These are phyloP conservation scores for Pseudocercospora fijiensis DNA, from an alignment of 2,329 filamentous ascomycete species.

Conservation along the genomic window DNA sequence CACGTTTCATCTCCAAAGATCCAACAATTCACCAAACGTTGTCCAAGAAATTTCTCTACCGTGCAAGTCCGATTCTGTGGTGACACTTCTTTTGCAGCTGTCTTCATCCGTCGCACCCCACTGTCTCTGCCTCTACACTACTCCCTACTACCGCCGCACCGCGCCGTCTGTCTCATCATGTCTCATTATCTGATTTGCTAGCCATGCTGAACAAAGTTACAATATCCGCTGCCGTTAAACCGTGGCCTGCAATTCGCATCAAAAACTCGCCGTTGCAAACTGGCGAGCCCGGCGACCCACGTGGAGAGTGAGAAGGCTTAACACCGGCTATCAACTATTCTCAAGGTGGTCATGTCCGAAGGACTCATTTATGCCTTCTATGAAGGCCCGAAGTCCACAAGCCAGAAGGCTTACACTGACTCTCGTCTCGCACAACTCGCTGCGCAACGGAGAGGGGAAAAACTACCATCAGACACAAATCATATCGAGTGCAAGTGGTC, in stretches of 20 bases:
- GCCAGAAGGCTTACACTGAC: conserved; percentile 22
- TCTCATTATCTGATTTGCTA: conserved; percentile 4
- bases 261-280: neutral
- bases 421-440: conserved; percentile 20
- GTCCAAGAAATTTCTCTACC: neutral
- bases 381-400: conserved; percentile 22
- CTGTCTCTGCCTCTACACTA: neutral
- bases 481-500: neutral
- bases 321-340: conserved; percentile 11
- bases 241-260: conserved; percentile 6
- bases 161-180: too few species aligned
- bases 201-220: conserved; percentile 6
- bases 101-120: neutral
- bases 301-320: conserved; percentile 14
- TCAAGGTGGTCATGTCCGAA: conserved; percentile 15
- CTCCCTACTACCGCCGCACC: neutral
- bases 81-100: neutral
- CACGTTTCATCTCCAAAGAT: neutral
- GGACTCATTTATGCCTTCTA: conserved; percentile 27
- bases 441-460: conserved; percentile 11
- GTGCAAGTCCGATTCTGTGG: neutral
- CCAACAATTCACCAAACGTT: conserved; percentile 2
- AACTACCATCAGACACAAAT: neutral
- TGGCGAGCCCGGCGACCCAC: conserved; percentile 2
- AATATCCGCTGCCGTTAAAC: neutral